Conservation (phyloP, 1,284 basidiomycete genomes). For the Ustilago cynodontis region DNA sequence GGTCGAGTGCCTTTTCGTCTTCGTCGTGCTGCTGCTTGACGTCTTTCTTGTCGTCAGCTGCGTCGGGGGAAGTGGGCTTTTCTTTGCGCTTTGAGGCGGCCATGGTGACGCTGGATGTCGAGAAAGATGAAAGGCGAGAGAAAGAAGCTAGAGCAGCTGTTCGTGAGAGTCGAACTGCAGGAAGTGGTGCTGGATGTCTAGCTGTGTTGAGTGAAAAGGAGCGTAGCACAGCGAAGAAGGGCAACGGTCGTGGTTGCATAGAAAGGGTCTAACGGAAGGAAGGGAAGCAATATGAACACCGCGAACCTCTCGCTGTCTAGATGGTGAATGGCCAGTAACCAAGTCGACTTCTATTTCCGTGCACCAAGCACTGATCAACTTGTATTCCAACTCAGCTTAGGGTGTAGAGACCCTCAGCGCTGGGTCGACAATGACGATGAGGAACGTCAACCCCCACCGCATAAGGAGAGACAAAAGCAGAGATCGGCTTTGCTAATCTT, state of each 20-base stretch:
- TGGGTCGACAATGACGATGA: not conserved
- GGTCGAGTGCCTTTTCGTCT: constrained; percentile 45
- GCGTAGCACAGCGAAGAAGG: constrained; percentile 5
- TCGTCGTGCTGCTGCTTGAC: constrained; percentile 26
- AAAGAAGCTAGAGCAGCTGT: too few relatives aligned
- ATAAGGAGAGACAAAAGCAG: not conserved
- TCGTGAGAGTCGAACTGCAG: too few relatives aligned
- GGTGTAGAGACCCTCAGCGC: not conserved
- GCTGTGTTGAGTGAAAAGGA: not conserved
- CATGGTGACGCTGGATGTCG: constrained; percentile 11
- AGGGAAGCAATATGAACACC: not conserved
- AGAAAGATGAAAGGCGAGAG: not conserved
- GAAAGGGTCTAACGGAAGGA: not conserved
- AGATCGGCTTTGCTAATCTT: constrained; percentile 45
- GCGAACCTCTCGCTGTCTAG: not conserved
- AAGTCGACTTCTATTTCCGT: not conserved
- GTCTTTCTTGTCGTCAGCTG: not conserved
- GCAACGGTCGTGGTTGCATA: constrained; percentile 19
- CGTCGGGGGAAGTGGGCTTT: not conserved
- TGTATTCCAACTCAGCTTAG: not conserved
- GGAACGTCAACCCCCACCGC: not conserved
- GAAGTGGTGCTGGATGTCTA: not conserved
- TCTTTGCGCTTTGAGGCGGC: constrained; percentile 26
- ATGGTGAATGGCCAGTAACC: not conserved
- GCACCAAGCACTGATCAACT: not conserved